phyloP scores from a whole-genome alignment of 805 yeast genomes.

The Kazachstania kunashirensis region DNA sequence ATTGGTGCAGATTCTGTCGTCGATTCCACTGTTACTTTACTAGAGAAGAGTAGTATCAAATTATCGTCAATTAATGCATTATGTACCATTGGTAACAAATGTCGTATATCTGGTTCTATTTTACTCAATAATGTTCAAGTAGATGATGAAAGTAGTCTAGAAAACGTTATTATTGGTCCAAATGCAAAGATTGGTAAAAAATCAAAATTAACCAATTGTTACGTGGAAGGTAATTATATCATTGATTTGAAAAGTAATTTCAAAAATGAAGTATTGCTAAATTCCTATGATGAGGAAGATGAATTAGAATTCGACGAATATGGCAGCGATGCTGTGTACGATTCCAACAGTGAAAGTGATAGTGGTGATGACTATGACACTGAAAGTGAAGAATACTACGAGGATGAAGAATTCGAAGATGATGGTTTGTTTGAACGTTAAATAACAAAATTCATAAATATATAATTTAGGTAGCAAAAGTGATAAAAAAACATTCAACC shows the following conservation, averaged over 20 bases:
- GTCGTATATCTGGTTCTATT: conserved; percentile 81
- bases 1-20: conserved; percentile 82
- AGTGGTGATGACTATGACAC: conserved; percentile 28
- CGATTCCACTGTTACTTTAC: conserved; percentile 57
- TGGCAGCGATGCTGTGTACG: conserved; percentile 25
- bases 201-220: conserved; percentile 65
- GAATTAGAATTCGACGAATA: conserved; percentile 10
- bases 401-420: conserved; percentile 40
- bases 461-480: not conserved
- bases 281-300: conserved; percentile 17
- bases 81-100: conserved; percentile 74
- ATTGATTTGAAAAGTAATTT: conserved; percentile 46
- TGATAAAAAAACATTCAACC: not conserved
- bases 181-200: conserved; percentile 55
- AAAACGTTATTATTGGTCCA: conserved; percentile 80
- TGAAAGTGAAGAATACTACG: conserved; percentile 31
- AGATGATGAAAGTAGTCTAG: conserved; percentile 66
- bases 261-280: conserved; percentile 51
- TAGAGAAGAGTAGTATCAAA: conserved; percentile 80
- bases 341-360: conserved; percentile 25
- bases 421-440: conserved; percentile 54
- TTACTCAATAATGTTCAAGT: conserved; percentile 59
- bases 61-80: conserved; percentile 69
- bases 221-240: conserved; percentile 69
- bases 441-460: not conserved